phyloP scores from a whole-genome alignment of 75 land plant genomes.

The Isoetes taiwanensis region DNA sequence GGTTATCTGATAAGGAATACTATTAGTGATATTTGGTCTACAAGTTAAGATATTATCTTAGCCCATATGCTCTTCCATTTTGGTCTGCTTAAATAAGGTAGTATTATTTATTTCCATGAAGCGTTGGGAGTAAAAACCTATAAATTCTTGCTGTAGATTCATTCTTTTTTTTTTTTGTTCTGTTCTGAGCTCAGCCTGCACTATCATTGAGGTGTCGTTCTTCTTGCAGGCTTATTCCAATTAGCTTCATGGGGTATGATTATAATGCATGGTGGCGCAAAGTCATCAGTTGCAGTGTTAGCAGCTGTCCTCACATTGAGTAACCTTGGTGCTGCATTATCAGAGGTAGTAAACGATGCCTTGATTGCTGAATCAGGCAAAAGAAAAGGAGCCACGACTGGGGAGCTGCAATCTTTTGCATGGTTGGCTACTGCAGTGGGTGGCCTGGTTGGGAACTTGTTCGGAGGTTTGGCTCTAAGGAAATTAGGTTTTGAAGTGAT shows the following conservation, averaged over 20 bases:
- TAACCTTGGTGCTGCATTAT: conserved; percentile 69
- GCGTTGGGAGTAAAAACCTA: too few species aligned
- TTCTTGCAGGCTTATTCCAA: conserved; percentile 58
- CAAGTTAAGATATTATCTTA: too few species aligned
- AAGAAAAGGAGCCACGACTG: conserved; percentile 11
- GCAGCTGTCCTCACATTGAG: conserved; percentile 53
- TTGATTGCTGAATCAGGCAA: conserved; percentile 60
- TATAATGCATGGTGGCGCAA: conserved; percentile 34
- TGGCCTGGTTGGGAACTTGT: conserved; percentile 54
- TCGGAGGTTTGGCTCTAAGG: conserved; percentile 45
- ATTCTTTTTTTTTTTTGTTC: too few species aligned
- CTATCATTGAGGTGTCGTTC: too few species aligned
- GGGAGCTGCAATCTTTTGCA: conserved; percentile 68
- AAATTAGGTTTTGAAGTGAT: conserved; percentile 34
- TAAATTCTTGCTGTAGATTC: too few species aligned
- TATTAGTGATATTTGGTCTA: too few species aligned
- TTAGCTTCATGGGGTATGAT: conserved; percentile 56
- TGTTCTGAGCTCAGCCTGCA: too few species aligned
- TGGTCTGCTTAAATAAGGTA: too few species aligned
- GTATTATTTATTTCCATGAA: too few species aligned
- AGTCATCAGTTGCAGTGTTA: conserved; percentile 26
- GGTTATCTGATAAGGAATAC: too few species aligned
- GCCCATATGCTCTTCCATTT: too few species aligned
- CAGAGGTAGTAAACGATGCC: conserved; percentile 77
- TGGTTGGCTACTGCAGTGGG: conserved; percentile 60